Evolutionary conservation across 352 stramenopile genomes (phyloP).

Genomic region (Pythium plurisporium): DNA sequence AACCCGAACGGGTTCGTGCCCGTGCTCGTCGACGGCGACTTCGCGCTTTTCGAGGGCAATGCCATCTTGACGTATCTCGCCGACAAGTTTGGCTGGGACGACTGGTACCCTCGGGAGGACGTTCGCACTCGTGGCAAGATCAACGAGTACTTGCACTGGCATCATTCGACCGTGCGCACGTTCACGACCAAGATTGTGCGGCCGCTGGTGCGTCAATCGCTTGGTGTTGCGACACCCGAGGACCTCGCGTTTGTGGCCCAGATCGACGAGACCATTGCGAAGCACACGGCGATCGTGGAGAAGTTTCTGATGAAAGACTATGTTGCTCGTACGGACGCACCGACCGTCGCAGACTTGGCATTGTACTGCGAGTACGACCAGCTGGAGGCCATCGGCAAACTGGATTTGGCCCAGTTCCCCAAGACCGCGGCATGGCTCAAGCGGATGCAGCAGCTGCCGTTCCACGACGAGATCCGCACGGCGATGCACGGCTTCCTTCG

Average conservation of each 20-base stretch:
- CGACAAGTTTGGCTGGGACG: slow-evolving; percentile 38
- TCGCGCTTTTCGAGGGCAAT: slow-evolving; percentile 45
- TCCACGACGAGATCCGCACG: slow-evolving; percentile 51
- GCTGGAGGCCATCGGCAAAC: slow-evolving; percentile 44
- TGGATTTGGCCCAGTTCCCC: slow-evolving; percentile 47
- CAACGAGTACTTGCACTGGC: slow-evolving; percentile 65
- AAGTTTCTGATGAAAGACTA: slow-evolving; percentile 45
- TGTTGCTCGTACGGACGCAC: slow-evolving; percentile 39
- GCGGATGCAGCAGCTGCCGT: slow-evolving; percentile 51
- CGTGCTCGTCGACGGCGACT: slow-evolving; percentile 45
- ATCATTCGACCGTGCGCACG: slow-evolving; percentile 50
- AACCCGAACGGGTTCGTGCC: slow-evolving; percentile 50
- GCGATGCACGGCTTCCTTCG: slow-evolving; percentile 12
- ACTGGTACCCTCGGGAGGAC: slow-evolving; percentile 43
- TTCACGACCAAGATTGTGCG: slow-evolving; percentile 40
- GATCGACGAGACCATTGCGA: slow-evolving; percentile 35
- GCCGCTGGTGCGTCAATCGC: slow-evolving; percentile 25
- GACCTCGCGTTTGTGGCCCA: slow-evolving; percentile 29
- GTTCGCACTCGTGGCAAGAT: slow-evolving; percentile 38
- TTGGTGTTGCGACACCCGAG: slow-evolving; percentile 31
- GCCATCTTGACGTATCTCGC: slow-evolving; percentile 53
- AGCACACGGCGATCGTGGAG: slow-evolving; percentile 36
- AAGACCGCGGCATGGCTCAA: slow-evolving; percentile 47
- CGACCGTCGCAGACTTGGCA: slow-evolving; percentile 55
- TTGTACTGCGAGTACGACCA: slow-evolving; percentile 66